Percentiles rank a stretch among this genome's conserved stretches.
Conservation (phyloP, 2,329 filamentous ascomycete genomes). For the Cercospora sojina region DNA sequence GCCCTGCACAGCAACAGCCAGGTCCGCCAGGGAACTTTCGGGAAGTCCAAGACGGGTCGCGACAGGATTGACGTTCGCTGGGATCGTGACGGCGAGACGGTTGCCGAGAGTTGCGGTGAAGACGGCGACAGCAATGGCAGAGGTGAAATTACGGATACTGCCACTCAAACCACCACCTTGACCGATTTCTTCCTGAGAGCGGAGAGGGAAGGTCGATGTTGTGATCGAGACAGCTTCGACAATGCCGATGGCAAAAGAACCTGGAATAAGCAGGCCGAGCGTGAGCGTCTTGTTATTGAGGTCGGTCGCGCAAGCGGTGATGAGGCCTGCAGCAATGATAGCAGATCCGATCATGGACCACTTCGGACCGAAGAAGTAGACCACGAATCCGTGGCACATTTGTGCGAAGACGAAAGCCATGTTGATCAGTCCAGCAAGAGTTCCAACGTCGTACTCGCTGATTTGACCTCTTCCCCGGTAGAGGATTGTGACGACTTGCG, state of each 20-base stretch:
- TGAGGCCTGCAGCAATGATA: conserved; percentile 26
- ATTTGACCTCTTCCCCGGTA: conserved; percentile 30
- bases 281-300: conserved; percentile 27
- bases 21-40: conserved; percentile 18
- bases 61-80: conserved; percentile 25
- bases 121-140: conserved; percentile 28
- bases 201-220: conserved; percentile 31
- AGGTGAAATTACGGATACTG: conserved; percentile 28
- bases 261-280: conserved; percentile 27
- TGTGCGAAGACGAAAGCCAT: conserved; percentile 34
- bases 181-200: conserved; percentile 32
- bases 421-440: conserved; percentile 27
- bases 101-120: conserved; percentile 30
- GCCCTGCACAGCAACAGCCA: conserved; percentile 24
- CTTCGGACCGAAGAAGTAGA: conserved; percentile 30
- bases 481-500: conserved; percentile 29
- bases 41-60: conserved; percentile 24
- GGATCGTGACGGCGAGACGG: conserved; percentile 23
- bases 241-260: conserved; percentile 29
- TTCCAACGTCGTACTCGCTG: conserved; percentile 32
- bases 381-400: conserved; percentile 31
- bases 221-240: conserved; percentile 31
- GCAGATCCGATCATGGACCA: conserved; percentile 32
- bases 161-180: conserved; percentile 30
- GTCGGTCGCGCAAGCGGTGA: conserved; percentile 27